Evolutionary conservation across 352 stramenopile genomes (phyloP), one percentile per base, ranked within the genome.

Genomic region (Phytophthora litchii): DNA sequence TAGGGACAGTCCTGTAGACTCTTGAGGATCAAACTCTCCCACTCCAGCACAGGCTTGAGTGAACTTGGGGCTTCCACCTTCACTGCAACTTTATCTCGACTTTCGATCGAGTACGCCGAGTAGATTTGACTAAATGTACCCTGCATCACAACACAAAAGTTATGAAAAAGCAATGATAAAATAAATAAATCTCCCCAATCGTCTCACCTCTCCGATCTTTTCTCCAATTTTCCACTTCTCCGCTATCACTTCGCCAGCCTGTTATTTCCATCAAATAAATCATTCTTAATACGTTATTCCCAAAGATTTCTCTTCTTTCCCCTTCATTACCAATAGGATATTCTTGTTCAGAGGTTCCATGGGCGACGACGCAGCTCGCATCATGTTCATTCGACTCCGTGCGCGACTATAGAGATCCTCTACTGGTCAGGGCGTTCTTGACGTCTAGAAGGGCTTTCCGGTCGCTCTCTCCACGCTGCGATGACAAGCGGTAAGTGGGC

Each of bases 91-190:
- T 83, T 84, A 40, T 90, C 70, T 13, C 78, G 76, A 61, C 74
- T 78, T 42, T 92, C 80, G 25, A 94, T 64, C 38, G 81, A 86
- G 36, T 89, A 92, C 29, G 87, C 87, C 63, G 86, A 88, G 67
- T 94, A 95, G 50, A 95, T 95, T 66, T 95, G 85, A 48, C 87
- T 95, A 54, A 95, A 95, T 5, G 87, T 95, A 19, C 87, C 87
- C 76, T 90, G 27, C 3, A 27, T 27, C 3, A 3, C 23, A 27
- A 3, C 23, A 27, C 5, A 27, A 27, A 27, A 27, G 23, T 20
- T 36, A 53, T 5, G 43, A 51, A 13, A 41, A 41, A 27, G 9
- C n/a, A 35, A 31, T 35, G 14, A 43, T 46, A 16, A 55, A 47
- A 21, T 21, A 50, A 55, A 47, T 35, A 40, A 47, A 37, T 27